Percentiles rank a stretch among this genome's conserved stretches.
Evolutionary conservation across 2,329 filamentous ascomycete species (phyloP).

Genomic region (Pseudogymnoascus sp.): DNA sequence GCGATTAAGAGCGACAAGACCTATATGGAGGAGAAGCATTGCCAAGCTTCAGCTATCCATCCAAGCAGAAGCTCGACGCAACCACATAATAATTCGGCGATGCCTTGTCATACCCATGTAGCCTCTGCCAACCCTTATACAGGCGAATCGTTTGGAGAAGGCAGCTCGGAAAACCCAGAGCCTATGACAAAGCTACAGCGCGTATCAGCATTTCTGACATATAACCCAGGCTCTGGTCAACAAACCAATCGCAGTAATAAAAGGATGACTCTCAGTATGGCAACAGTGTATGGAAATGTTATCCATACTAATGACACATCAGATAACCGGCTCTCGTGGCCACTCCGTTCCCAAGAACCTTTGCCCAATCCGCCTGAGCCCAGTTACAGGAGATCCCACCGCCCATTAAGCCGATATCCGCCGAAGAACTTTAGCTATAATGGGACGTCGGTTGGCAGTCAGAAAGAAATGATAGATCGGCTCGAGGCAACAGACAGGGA

Average conservation of each 20-base stretch:
- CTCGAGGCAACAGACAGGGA: not conserved
- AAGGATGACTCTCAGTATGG: not conserved
- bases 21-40: not conserved
- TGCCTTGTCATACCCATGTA: not conserved
- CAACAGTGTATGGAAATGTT: slow-evolving; percentile 1
- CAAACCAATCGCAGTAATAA: not conserved
- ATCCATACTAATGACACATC: not conserved
- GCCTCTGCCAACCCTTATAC: not conserved
- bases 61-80: not conserved
- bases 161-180: not conserved
- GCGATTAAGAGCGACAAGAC: not conserved
- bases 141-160: not conserved
- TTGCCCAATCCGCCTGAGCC: not conserved
- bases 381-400: not conserved
- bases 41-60: not conserved
- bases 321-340: not conserved
- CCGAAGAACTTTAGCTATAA: not conserved
- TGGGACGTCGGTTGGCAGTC: not conserved
- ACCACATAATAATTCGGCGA: not conserved
- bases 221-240: not conserved
- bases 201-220: not conserved
- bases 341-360: not conserved
- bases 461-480: not conserved
- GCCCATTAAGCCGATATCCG: not conserved
- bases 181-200: not conserved